Evolutionary conservation across 148 eudicot genomes (phyloP), one percentile per base, ranked within the genome.

Genomic region (Nyssa sinensis): DNA sequence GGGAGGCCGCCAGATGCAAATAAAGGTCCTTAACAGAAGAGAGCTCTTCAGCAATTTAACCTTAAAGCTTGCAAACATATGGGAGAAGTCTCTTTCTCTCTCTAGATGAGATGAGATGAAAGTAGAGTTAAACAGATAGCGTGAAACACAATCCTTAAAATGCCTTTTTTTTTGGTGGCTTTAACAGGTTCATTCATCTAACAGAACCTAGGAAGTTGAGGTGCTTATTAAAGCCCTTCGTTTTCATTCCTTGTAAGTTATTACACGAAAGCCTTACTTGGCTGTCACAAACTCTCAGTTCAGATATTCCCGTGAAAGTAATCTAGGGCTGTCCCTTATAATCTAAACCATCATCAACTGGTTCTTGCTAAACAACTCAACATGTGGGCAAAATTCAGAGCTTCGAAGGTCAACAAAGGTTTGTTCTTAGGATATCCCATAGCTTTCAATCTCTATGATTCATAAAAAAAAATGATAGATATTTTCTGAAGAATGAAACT

Each of bases 351-450:
- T 41, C 55, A 67, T 41, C 55, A 67, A 67, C 71, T 19, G 7
- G 10, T 44, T 44, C 71, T 28, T 7, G 27, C n/a, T 0, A 12
- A 70, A 31, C 23, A 51, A 14, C 9, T 63, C 66, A 59, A 64
- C 78, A 74, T 75, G 75, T 75, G 67, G 78, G 66, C 72, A 55
- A 63, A 34, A 75, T 61, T 73, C 67, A 68, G 39, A 74, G 68
- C 77, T 61, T 59, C 68, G 0, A 30, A 21, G 55, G 64, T 9
- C 4, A 61, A 61, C 5, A 60, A 67, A 78, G 68, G 77, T 73
- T 25, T 31, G 49, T 49, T n/a, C 33, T 62, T 64, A 7, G 3
- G 44, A 37, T 37, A 37, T 37, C 5, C 44, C 9, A 37, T 9
- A 37, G 44, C 44, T 37, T 37, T 37, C 44, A 37, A 9, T 9